Evolutionary conservation across 139 green algal species (phyloP), one percentile per base, ranked within the genome.

Genomic region (Asterochloris sp.): DNA sequence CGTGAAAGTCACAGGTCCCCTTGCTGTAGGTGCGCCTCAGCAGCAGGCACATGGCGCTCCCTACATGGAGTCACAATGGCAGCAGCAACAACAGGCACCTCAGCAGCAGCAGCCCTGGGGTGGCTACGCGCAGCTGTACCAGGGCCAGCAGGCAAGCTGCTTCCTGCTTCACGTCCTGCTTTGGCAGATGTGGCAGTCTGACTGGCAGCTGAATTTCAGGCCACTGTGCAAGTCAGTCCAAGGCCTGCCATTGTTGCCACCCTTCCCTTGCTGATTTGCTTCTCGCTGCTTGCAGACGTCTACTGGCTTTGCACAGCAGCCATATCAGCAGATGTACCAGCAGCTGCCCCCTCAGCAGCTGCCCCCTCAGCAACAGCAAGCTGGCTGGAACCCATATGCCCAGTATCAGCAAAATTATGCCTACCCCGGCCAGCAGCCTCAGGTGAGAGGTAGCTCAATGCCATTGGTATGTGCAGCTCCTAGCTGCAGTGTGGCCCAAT

Each of bases 21-120:
- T 81, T 26, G 62, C 77, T 81, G 1, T n/a, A 74, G 77, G 61
- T 23, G 28, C 62, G 12, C n/a, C 77, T 81, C 29, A 80, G 54
- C 19, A n/a, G 24, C 60, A n/a, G 38, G 26, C 11, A 11, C 1
- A 17, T 62, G 13, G 12, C 12, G 15, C 11, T 12, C 15, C 61
- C 62, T 66, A 13, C 29, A 62, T 26, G 11, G 63, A 21, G n/a
- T 0, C 29, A 10, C 24, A 21, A 69, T 12, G 47, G 21, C 13
- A 19, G 0, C 76, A 80, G n/a, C 61, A 80, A 24, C 16, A 15
- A 47, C 24, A 54, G 24, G 60, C 60, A 73, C 23, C 76, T 71
- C 17, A 26, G 66, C 17, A 23, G 19, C 21, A 26, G 19, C 66
- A 71, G 8, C 2, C 2, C 66, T 26, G 21, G 17, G 17, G 66